These are phyloP conservation scores for Cryptococcus sp. DNA, from an alignment of 1,284 basidiomycete genomes.

Conservation along the genomic window DNA sequence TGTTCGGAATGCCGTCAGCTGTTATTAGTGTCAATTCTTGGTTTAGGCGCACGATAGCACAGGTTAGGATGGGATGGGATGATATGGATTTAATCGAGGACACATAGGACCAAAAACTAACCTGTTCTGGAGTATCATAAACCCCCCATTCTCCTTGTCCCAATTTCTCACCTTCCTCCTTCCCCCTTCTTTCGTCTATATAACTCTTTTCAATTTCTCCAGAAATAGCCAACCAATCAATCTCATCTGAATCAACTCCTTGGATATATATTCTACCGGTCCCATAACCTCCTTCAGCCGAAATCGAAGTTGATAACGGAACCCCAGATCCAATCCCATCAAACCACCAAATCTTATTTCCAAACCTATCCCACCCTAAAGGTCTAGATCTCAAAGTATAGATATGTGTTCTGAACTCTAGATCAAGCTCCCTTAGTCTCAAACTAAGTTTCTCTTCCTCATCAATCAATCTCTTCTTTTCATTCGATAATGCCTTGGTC, in stretches of 20 bases:
- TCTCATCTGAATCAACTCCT: slow-evolving; percentile 73
- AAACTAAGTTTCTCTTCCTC: slow-evolving; percentile 75
- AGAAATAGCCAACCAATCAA: slow-evolving; percentile 57
- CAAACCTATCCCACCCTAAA: slow-evolving; percentile 85
- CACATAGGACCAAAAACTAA: slow-evolving; percentile 45
- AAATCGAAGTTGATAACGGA: slow-evolving; percentile 43
- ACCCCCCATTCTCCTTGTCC: slow-evolving; percentile 79
- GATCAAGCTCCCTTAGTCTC: slow-evolving; percentile 78
- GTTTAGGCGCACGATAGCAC: too few relatives aligned
- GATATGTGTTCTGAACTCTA: slow-evolving; percentile 83
- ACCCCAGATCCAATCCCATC: slow-evolving; percentile 82
- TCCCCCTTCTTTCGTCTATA: slow-evolving; percentile 55
- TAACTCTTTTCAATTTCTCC: slow-evolving; percentile 51
- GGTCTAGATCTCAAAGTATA: slow-evolving; percentile 80
- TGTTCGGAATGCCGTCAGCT: slow-evolving; percentile 74
- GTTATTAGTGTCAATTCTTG: slow-evolving; percentile 10
- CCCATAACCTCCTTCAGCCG: slow-evolving; percentile 55
- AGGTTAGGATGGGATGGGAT: too few relatives aligned
- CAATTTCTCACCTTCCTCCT: slow-evolving; percentile 71
- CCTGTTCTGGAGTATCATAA: slow-evolving; percentile 82
- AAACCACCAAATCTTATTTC: slow-evolving; percentile 97
- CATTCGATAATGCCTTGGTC: slow-evolving; percentile 42
- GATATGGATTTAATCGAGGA: slow-evolving; percentile 7
- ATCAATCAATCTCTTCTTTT: slow-evolving; percentile 77
- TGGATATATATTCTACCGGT: slow-evolving; percentile 87